A percentile compares a stretch with the other conserved stretches of the same genome.
Conservation (phyloP, 495 filamentous ascomycete species). For the Neurospora terricola region DNA sequence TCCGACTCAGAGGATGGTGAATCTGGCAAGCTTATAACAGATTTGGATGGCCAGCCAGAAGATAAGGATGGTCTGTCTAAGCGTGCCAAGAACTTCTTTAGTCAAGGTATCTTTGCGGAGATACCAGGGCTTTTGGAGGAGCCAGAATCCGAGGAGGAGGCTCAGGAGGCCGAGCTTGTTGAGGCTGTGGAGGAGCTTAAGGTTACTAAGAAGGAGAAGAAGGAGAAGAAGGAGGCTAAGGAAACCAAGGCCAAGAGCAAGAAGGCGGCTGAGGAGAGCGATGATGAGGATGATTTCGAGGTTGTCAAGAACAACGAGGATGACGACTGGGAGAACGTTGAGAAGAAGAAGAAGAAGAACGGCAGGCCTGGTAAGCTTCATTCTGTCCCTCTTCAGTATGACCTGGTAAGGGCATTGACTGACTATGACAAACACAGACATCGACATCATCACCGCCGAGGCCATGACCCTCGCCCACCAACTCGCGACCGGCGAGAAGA, state of each 20-base stretch:
- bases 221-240: constrained; percentile 6
- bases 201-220: constrained; percentile 4
- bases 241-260: constrained; percentile 10
- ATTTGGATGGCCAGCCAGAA: constrained; percentile 38
- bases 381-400: not conserved
- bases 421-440: constrained; percentile 47
- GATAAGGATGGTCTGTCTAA: constrained; percentile 57
- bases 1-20: constrained; percentile 38
- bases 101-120: constrained; percentile 86
- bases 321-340: constrained; percentile 58
- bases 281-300: constrained; percentile 39
- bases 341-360: constrained; percentile 57
- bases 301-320: constrained; percentile 45
- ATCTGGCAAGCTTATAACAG: constrained; percentile 34
- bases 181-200: constrained; percentile 1
- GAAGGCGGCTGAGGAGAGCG: constrained; percentile 16
- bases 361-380: constrained; percentile 53
- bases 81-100: constrained; percentile 80
- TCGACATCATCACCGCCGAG: constrained; percentile 97
- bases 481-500: constrained; percentile 77
- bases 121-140: constrained; percentile 51
- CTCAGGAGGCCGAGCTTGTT: constrained; percentile 14
- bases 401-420: constrained; percentile 13
- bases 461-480: constrained; percentile 97
- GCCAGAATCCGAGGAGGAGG: constrained; percentile 44